Evolutionary conservation across 73 alveolate species (phyloP), one percentile per base, ranked within the genome.

Genomic region (Breviolum minutum): DNA sequence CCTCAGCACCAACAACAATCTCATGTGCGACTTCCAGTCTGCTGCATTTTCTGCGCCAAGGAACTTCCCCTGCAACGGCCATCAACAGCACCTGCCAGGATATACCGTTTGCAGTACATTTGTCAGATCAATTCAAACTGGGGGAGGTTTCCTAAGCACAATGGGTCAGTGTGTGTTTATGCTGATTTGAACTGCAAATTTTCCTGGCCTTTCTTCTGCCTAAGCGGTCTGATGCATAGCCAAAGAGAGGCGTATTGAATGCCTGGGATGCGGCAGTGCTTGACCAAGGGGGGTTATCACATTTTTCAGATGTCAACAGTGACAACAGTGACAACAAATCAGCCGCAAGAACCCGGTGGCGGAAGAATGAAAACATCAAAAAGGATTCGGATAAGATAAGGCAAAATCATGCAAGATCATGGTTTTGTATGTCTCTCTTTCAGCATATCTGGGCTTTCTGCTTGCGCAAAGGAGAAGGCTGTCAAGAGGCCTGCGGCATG

Each of bases 381-480:
- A 40, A 40, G 54, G 54, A 40, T 40, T 40, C 0, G 3, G 54
- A 40, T 40, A 40, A 40, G 54, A 40, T 40, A 40, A 2, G 54
- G 54, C 54, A 40, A 40, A 40, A 40, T 40, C 54, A 40, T 40
- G 54, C 5, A 40, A 40, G 3, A 40, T 3, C 54, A 0, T 40
- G n/a, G n/a, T 40, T 40, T 40, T 40, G 54, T 3, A 40, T 40
- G 54, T 40, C 54, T 40, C 54, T 0, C 5, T 40, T 40, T 40
- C 54, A 40, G 54, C 54, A 40, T 27, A 2, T 76, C 85, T 76
- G 63, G 30, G 85, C 69, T 19, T 29, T 16, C 76, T 2, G 95
- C 96, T 80, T 90, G 96, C 54, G 96, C 96, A 54, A 90, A 90
- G 76, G 96, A 90, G 87, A 90, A 90, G 74, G 96, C 96, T 5